Evolutionary conservation across 805 yeast species (phyloP).

Genomic region (Tetrapisispora nanseiensis): DNA sequence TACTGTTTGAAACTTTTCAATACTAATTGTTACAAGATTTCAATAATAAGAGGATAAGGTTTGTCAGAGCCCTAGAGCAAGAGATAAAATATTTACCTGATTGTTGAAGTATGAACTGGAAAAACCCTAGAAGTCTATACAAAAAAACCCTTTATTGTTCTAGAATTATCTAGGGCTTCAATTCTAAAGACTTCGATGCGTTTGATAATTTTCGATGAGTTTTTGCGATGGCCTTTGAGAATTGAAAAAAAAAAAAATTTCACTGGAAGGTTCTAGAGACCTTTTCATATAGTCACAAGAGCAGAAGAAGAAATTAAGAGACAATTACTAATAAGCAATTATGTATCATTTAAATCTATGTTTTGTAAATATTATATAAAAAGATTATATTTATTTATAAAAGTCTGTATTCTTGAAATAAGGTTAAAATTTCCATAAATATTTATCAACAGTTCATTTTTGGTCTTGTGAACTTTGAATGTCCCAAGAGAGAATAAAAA

Average conservation of each 20-base stretch:
- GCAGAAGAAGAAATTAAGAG: neutral
- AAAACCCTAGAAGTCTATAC: neutral
- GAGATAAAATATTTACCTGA: neutral
- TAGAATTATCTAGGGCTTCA: neutral
- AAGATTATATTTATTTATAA: too few relatives aligned
- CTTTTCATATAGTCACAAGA: too few relatives aligned
- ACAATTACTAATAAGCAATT: neutral
- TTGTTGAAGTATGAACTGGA: too few relatives aligned
- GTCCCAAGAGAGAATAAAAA: conserved; percentile 1
- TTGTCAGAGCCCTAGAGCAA: neutral
- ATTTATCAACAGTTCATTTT: neutral
- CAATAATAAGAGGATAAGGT: too few relatives aligned
- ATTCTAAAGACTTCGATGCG: neutral
- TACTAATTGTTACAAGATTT: too few relatives aligned
- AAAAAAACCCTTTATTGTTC: neutral
- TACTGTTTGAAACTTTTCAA: neutral
- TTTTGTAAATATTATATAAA: too few relatives aligned
- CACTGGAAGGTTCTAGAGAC: neutral
- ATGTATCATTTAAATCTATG: too few relatives aligned
- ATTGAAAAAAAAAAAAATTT: neutral
- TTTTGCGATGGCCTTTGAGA: too few relatives aligned
- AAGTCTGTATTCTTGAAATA: neutral
- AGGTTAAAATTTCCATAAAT: neutral
- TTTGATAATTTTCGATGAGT: neutral
- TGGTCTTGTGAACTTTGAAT: too few relatives aligned